Evolutionary conservation across 2,329 filamentous ascomycete species (phyloP).

Genomic region (Zelopaecilomyces penicillatus): DNA sequence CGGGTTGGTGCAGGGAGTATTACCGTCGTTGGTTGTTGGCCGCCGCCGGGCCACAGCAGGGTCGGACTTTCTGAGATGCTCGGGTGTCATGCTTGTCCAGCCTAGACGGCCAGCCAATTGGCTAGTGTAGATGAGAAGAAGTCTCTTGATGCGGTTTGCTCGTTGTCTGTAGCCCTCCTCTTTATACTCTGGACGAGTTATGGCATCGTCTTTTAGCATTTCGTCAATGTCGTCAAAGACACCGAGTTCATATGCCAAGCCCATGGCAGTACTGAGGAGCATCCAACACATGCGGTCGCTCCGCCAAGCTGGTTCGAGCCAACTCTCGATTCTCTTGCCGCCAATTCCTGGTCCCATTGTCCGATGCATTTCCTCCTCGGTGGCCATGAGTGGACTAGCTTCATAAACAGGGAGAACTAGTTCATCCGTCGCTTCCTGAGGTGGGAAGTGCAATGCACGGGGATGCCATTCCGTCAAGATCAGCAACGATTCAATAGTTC

Average conservation of each 20-base stretch:
- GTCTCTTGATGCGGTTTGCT: conserved; percentile 71
- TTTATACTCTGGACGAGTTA: conserved; percentile 57
- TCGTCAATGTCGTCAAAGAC: conserved; percentile 90
- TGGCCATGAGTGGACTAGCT: conserved; percentile 32
- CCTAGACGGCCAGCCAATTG: conserved; percentile 90
- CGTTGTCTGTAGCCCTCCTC: conserved; percentile 71
- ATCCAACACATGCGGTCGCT: conserved; percentile 98
- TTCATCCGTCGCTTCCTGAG: conserved; percentile 65
- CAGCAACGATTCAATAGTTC: conserved; percentile 89
- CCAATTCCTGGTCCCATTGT: conserved; percentile 52
- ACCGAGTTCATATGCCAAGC: conserved; percentile 84
- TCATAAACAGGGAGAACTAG: conserved; percentile 55
- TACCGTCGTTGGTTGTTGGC: conserved; percentile 44
- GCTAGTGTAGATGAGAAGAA: conserved; percentile 84
- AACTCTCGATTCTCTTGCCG: conserved; percentile 81
- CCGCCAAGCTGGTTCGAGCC: conserved; percentile 93
- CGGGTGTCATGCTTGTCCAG: conserved; percentile 88
- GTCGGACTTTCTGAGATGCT: conserved; percentile 50
- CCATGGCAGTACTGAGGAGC: conserved; percentile 84
- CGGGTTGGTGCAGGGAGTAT: conserved; percentile 51
- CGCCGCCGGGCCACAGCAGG: conserved; percentile 45
- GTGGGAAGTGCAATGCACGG: conserved; percentile 85
- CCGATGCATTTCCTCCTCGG: conserved; percentile 23
- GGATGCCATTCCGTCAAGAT: conserved; percentile 97
- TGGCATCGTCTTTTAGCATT: conserved; percentile 48